Conservation (phyloP, 2,329 filamentous ascomycete genomes). For the Colletotrichum cereale region DNA sequence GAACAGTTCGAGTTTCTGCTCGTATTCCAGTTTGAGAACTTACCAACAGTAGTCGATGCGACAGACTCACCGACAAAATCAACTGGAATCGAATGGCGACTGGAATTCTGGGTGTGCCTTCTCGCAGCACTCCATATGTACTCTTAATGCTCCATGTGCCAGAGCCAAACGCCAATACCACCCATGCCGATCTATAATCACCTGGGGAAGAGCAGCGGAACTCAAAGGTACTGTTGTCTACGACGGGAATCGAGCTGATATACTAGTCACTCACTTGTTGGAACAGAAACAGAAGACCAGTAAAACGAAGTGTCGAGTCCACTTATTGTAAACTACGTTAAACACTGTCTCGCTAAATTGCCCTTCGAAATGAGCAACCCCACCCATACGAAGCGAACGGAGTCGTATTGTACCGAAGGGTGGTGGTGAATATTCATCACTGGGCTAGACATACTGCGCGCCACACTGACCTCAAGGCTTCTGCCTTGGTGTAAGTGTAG, state of each 20-base stretch:
- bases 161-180: not conserved
- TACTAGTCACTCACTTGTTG: not conserved
- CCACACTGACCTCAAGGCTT: too few species aligned
- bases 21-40: too few species aligned
- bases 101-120: too few species aligned
- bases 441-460: too few species aligned
- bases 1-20: too few species aligned
- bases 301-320: not conserved
- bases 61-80: not conserved
- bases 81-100: not conserved
- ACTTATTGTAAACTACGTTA: not conserved
- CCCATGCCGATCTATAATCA: not conserved
- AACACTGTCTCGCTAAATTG: not conserved
- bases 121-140: too few species aligned
- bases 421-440: too few species aligned
- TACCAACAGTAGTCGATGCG: too few species aligned
- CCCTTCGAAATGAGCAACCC: not conserved
- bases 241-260: not conserved
- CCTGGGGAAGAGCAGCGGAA: not conserved
- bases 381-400: too few species aligned
- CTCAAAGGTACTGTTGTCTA: not conserved
- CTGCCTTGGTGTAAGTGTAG: too few species aligned
- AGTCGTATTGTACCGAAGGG: too few species aligned
- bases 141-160: too few species aligned
- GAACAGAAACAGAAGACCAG: not conserved